These are phyloP conservation scores for Fusarium sp. DNA, from an alignment of 2,329 filamentous ascomycete genomes.

Conservation along the genomic window DNA sequence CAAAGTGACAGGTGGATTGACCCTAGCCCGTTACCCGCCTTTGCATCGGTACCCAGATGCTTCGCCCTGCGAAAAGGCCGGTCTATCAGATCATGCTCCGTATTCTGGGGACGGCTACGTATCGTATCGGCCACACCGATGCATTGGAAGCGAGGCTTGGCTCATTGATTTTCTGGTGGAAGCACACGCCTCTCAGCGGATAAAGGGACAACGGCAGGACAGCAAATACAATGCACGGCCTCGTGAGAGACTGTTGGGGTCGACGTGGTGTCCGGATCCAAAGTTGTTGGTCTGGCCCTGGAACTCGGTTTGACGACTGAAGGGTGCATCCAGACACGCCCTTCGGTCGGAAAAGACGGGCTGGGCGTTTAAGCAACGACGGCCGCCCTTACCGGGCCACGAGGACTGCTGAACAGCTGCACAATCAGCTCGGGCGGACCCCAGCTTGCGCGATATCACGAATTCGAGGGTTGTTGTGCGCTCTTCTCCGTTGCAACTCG, in stretches of 20 bases:
- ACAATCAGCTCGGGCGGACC: background rate
- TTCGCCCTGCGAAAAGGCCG: background rate
- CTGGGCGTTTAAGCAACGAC: constrained; percentile 22
- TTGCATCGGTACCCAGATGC: constrained; percentile 9
- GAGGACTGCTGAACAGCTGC: constrained; percentile 22
- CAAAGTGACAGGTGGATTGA: constrained; percentile 1
- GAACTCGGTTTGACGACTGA: background rate
- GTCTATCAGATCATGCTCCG: constrained; percentile 27
- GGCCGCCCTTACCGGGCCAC: background rate
- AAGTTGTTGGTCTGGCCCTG: background rate
- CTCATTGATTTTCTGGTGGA: constrained; percentile 29
- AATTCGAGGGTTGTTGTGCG: background rate
- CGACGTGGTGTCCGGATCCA: background rate
- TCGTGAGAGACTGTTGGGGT: background rate
- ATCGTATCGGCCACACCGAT: constrained; percentile 21
- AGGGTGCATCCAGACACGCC: background rate
- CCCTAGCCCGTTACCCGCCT: background rate
- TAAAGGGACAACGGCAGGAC: background rate
- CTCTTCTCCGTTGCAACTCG: constrained; percentile 18
- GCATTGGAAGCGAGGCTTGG: constrained; percentile 18
- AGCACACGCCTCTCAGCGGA: background rate
- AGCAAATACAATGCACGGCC: background rate
- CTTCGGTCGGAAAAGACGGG: constrained; percentile 22
- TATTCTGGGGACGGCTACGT: background rate
- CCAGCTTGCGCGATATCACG: constrained; percentile 5